Evolutionary conservation across 495 filamentous ascomycete species (phyloP), one percentile per base, ranked within the genome.

Genomic region (Tuber microsphaerosporum): DNA sequence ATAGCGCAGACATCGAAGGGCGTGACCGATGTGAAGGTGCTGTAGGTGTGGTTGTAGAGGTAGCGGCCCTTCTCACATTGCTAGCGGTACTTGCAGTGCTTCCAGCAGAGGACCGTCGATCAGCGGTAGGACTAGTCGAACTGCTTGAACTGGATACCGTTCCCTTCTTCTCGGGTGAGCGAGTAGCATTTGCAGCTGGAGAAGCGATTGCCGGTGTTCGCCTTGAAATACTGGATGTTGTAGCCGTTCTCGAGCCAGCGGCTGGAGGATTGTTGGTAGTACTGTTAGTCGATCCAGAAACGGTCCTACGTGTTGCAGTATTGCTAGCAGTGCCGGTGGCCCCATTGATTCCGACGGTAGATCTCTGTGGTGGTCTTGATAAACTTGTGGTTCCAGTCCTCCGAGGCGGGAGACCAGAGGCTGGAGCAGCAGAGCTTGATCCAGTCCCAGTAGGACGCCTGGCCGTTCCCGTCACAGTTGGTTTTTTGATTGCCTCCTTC

Each of bases 291-390:
- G 73, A 26, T 6, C 69, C 70, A 17, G 74, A 73, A n/a, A 48
- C 71, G 48, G 71, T 79, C 3, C 71, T 79, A 41, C 69, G 46
- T 41, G 68, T 71, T 37, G 76, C 31, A 45, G 42, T 48, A 20
- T 61, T 20, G 22, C 42, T 45, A 26, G 61, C 37, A 43, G 69
- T 65, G 48, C 69, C 73, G 37, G 71, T 41, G n/a, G n/a, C 51
- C 51, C 51, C 51, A 61, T 61, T 61, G 8, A 75, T 45, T 56
- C 51, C 51, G 12, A 75, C 73, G 20, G 69, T 26, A 22, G 81
- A 76, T 22, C 80, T 82, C 56, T 70, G 71, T 9, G 81, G 75
- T 42, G 81, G 77, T 70, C 80, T 82, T n/a, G 77, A 75, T 37
- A 80, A 72, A 20, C 73, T 70, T 6, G 80, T 76, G 20, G 73